phyloP scores from a whole-genome alignment of 2,329 filamentous ascomycete genomes.

The Monilinia vaccinii-corymbosi region DNA sequence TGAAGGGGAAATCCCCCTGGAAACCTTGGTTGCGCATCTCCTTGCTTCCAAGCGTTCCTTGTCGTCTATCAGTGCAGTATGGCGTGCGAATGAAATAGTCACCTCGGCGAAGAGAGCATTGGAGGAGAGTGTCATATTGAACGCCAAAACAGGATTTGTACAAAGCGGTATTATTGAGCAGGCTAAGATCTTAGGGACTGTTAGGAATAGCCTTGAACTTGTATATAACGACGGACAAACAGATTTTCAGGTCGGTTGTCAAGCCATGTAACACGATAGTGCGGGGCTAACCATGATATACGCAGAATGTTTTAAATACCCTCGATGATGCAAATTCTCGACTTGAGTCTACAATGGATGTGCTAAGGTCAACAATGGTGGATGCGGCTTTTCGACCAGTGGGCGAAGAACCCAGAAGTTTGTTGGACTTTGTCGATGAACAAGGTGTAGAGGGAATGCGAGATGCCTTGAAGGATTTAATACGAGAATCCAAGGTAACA shows the following conservation, averaged over 20 bases:
- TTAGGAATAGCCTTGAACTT: constrained; percentile 42
- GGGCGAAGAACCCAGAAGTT: constrained; percentile 48
- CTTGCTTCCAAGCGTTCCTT: constrained; percentile 82
- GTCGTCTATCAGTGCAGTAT: constrained; percentile 72
- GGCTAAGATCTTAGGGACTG: constrained; percentile 40
- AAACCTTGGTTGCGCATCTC: constrained; percentile 74
- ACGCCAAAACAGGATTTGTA: constrained; percentile 60
- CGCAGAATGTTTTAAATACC: constrained; percentile 45
- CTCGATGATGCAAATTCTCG: constrained; percentile 59
- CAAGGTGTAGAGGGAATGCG: constrained; percentile 56
- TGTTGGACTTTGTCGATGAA: constrained; percentile 72
- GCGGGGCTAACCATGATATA: constrained; percentile 9
- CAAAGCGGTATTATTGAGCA: constrained; percentile 51
- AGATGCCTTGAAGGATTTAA: constrained; percentile 58
- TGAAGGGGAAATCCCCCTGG: constrained; percentile 41
- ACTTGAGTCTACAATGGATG: constrained; percentile 57
- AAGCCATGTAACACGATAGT: not conserved
- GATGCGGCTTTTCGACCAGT: constrained; percentile 52
- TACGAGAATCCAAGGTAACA: constrained; percentile 57
- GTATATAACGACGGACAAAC: constrained; percentile 49
- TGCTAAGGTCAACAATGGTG: constrained; percentile 55
- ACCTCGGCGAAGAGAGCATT: constrained; percentile 65
- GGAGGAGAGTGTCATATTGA: constrained; percentile 68
- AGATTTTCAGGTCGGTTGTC: constrained; percentile 40
- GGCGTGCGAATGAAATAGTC: constrained; percentile 80